Base-by-base conservation (phyloP, 75 land plant genomes). In the Pinus taeda region DNA sequence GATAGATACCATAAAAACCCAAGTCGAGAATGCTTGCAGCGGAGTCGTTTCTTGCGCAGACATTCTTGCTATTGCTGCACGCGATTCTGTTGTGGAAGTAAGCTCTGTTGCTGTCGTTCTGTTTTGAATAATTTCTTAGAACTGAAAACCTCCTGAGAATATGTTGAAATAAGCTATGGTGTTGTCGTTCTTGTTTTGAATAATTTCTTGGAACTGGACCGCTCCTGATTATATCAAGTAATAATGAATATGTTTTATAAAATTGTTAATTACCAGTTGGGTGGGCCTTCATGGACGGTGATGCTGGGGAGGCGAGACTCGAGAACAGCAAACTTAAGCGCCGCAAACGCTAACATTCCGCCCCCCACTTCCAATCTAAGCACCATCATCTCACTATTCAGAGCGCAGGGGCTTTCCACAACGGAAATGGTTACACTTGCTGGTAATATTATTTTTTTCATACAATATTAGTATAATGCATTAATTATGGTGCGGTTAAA, bases 21-120 rank as follows among this genome's bases (percentile, higher is more conserved):
- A 61, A 60, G 79, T 91, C n/a, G 91, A 88, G 59, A 60, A 18
- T 8, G 69, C 30, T 2, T 91, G 93, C 70, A 86, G 82, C 3
- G 84, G 83, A 3, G 82, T 81, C 12, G 94, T 92, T 6, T 92
- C 94, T 1, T 92, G 92, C 60, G 90, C 90, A 3, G 90, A 88
- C 57, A 62, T 88, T 30, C 76, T 88, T 18, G 81, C 88, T 17
- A 18, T 88, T 30, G 88, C 88, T 14, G 80, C 90, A 1, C 66
- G 87, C 8, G 90, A 85, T 20, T 71, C 85, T 0, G 53, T 75
- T 0, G 76, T 59, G 3, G 60, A 24, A 37, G 84, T 82, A 60
- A 26, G 49, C 49, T 45, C 8, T 45, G 2, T 26, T 33, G 33
- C 1, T 33, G 49, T 6, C 3, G 5, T 42, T 42, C 5, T 42